phyloP scores from a whole-genome alignment of 257 asterid species.

The Ilex aquifolium region DNA sequence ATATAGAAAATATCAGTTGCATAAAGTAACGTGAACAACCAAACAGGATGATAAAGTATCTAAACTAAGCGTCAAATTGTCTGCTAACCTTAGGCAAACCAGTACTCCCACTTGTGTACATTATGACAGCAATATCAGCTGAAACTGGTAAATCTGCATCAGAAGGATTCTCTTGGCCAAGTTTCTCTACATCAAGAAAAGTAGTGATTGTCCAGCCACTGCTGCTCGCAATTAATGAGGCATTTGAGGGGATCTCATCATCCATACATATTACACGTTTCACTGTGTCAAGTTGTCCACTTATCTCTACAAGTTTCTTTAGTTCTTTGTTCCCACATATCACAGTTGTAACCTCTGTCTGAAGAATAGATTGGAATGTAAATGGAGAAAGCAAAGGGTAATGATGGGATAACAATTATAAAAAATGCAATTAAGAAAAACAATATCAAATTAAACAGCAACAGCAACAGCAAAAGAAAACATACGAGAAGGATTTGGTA shows the following conservation, averaged over 20 bases:
- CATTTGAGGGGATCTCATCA: slow-evolving; percentile 55
- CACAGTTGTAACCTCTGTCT: slow-evolving; percentile 98
- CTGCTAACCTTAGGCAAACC: slow-evolving; percentile 91
- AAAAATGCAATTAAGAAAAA: no score
- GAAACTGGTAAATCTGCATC: slow-evolving; percentile 80
- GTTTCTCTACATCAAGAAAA: slow-evolving; percentile 60
- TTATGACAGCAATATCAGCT: slow-evolving; percentile 90
- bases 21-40: no score
- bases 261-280: slow-evolving; percentile 84
- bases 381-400: background rate
- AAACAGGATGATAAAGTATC: no score
- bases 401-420: no score
- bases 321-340: slow-evolving; percentile 86
- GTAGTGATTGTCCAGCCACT: slow-evolving; percentile 61
- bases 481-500: no score
- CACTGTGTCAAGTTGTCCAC: slow-evolving; percentile 91
- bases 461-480: no score
- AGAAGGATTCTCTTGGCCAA: slow-evolving; percentile 67
- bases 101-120: slow-evolving; percentile 99
- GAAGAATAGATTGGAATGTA: slow-evolving; percentile 26
- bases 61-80: background rate
- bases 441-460: no score
- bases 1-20: no score
- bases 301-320: slow-evolving; percentile 68
- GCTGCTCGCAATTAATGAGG: slow-evolving; percentile 40